Evolutionary conservation across 176 grass and related monocot species (phyloP).

Genomic region (Pharus latifolius): DNA sequence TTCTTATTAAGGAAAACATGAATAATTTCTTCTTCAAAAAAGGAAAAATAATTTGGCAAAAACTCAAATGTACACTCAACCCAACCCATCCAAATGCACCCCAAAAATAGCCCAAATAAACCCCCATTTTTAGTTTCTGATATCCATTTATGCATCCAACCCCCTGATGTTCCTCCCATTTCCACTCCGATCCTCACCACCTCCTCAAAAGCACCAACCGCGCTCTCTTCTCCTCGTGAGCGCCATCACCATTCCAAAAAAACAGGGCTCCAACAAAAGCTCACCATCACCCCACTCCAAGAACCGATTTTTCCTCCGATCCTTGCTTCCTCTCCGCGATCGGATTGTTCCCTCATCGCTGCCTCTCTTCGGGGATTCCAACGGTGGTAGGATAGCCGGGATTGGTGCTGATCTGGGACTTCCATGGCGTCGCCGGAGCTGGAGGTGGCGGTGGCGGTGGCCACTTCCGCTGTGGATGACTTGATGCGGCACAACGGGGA

Average conservation of each 20-base stretch:
- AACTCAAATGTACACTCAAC: background rate
- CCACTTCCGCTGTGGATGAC: constrained; percentile 25
- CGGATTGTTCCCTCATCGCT: background rate
- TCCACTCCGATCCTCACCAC: background rate
- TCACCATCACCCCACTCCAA: background rate
- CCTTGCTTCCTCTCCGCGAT: background rate
- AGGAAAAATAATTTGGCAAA: background rate
- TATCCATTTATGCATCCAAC: constrained; percentile 6
- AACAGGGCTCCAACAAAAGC: constrained; percentile 8
- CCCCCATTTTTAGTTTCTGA: constrained; percentile 41
- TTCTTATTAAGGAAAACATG: background rate
- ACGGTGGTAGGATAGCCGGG: constrained; percentile 14
- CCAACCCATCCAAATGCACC: background rate
- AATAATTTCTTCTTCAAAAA: background rate
- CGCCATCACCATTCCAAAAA: constrained; percentile 25
- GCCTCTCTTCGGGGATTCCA: background rate
- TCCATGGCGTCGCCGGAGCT: constrained; percentile 26
- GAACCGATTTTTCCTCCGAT: background rate
- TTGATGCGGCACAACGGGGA: background rate
- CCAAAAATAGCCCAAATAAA: background rate
- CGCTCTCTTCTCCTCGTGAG: constrained; percentile 12
- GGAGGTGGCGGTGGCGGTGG: constrained; percentile 19
- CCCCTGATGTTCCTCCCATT: constrained; percentile 15
- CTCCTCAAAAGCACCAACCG: constrained; percentile 21
- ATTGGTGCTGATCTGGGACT: constrained; percentile 10